Percentiles rank a stretch among this genome's conserved stretches.
These are phyloP conservation scores for Chlamydomonas sphaeroides DNA, from an alignment of 139 green algal genomes.

Conservation along the genomic window DNA sequence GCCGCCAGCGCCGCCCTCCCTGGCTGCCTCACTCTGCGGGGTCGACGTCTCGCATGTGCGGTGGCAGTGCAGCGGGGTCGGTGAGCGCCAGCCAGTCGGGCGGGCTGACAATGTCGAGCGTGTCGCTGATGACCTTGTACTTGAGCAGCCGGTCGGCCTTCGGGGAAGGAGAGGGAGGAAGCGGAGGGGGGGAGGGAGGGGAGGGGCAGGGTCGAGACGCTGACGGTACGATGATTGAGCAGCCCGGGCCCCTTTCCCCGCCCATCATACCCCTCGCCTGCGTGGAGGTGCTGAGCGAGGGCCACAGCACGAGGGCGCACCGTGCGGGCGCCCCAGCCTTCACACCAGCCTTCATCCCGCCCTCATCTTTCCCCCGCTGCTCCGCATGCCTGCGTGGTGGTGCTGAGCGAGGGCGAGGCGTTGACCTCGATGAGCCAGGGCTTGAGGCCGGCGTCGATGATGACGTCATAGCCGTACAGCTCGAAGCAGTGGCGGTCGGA, in stretches of 20 bases:
- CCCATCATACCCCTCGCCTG: neutral
- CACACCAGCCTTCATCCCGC: no score
- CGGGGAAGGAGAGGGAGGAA: neutral
- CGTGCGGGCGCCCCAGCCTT: no score
- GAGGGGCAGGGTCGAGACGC: no score
- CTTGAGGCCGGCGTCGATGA: constrained; percentile 71
- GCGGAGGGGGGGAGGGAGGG: neutral
- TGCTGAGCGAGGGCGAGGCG: constrained; percentile 40
- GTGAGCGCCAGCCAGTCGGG: constrained; percentile 50
- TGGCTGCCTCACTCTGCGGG: constrained; percentile 21
- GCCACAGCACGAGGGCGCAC: no score
- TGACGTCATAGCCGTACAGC: constrained; percentile 85
- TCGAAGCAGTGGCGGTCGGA: constrained; percentile 82
- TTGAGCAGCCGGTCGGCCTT: constrained; percentile 70
- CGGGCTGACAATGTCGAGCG: constrained; percentile 59
- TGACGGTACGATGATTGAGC: no score
- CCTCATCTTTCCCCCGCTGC: neutral
- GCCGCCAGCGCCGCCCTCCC: neutral
- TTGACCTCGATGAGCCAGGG: constrained; percentile 86
- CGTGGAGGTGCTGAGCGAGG: constrained; percentile 34
- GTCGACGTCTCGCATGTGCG: constrained; percentile 19
- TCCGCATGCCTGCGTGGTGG: constrained; percentile 10
- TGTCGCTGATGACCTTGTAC: constrained; percentile 69
- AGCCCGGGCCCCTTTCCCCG: no score
- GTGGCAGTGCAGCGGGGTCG: constrained; percentile 15